These are phyloP conservation scores for Suillus discolor DNA, from an alignment of 768 basidiomycete species.

Conservation along the genomic window DNA sequence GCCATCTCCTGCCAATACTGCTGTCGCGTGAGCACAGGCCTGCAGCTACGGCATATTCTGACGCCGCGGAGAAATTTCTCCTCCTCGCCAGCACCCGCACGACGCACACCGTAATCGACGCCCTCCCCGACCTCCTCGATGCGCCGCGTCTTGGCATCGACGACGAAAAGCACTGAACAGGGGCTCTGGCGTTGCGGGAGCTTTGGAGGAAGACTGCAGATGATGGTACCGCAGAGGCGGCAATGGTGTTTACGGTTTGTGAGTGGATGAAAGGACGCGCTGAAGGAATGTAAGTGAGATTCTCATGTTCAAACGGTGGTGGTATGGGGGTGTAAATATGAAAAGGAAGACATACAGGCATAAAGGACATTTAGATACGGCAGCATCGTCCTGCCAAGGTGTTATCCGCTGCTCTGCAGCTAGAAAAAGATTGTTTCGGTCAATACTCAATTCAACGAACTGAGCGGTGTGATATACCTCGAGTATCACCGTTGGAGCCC, in stretches of 20 bases:
- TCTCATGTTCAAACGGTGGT: background rate
- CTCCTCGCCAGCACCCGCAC: conserved; percentile 48
- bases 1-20: conserved; percentile 73
- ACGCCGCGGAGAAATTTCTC: conserved; percentile 90
- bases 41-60: conserved; percentile 83
- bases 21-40: conserved; percentile 78
- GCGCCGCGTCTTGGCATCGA: conserved; percentile 72
- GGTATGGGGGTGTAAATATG: background rate
- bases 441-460: conserved; percentile 8
- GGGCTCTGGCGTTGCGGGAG: conserved; percentile 62
- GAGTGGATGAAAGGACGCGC: conserved; percentile 80
- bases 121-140: conserved; percentile 88
- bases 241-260: conserved; percentile 97
- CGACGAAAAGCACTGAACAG: conserved; percentile 85
- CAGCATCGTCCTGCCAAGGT: conserved; percentile 88
- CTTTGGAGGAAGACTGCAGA: conserved; percentile 87
- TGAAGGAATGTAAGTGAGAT: conserved; percentile 25
- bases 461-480: conserved; percentile 47
- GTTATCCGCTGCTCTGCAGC: conserved; percentile 91
- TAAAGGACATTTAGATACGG: conserved; percentile 79
- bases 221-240: conserved; percentile 87
- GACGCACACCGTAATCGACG: conserved; percentile 79
- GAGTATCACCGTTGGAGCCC: conserved; percentile 59
- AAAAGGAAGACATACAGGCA: conserved; percentile 61
- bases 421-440: conserved; percentile 25